phyloP scores from a whole-genome alignment of 805 yeast species.

The Nakazawaea ernobii region DNA sequence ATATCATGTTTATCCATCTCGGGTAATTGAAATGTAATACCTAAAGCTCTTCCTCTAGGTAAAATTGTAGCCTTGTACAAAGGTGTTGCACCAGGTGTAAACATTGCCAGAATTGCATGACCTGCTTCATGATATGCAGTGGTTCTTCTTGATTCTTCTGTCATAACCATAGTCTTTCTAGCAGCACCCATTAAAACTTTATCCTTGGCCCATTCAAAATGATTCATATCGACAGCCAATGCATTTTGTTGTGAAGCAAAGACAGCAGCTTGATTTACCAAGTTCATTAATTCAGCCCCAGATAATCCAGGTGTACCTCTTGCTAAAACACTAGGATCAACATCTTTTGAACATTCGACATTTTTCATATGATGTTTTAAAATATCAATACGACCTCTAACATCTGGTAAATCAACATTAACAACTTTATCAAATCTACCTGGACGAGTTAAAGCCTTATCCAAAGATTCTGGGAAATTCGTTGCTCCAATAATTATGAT shows the following conservation, averaged over 20 bases:
- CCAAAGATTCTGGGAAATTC: conserved; percentile 94
- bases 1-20: conserved; percentile 97
- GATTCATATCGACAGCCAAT: conserved; percentile 80
- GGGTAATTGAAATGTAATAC: conserved; percentile 95
- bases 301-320: conserved; percentile 97
- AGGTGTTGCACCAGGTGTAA: conserved; percentile 89
- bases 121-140: conserved; percentile 99
- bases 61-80: conserved; percentile 94
- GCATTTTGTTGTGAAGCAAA: conserved; percentile 93
- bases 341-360: conserved; percentile 78
- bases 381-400: conserved; percentile 93
- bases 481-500: conserved; percentile 97
- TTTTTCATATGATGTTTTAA: conserved; percentile 87
- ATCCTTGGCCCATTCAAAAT: conserved; percentile 99
- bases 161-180: conserved; percentile 93
- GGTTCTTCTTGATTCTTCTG: conserved; percentile 87
- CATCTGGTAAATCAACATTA: conserved; percentile 94
- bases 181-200: conserved; percentile 98
- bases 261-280: conserved; percentile 97
- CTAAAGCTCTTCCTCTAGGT: conserved; percentile 95
- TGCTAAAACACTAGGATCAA: conserved; percentile 86
- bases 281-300: conserved; percentile 96
- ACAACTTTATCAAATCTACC: conserved; percentile 97
- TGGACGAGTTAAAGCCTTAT: conserved; percentile 96
- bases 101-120: conserved; percentile 97